phyloP scores from a whole-genome alignment of 2,329 filamentous ascomycete genomes.

The Myotisia sp. region DNA sequence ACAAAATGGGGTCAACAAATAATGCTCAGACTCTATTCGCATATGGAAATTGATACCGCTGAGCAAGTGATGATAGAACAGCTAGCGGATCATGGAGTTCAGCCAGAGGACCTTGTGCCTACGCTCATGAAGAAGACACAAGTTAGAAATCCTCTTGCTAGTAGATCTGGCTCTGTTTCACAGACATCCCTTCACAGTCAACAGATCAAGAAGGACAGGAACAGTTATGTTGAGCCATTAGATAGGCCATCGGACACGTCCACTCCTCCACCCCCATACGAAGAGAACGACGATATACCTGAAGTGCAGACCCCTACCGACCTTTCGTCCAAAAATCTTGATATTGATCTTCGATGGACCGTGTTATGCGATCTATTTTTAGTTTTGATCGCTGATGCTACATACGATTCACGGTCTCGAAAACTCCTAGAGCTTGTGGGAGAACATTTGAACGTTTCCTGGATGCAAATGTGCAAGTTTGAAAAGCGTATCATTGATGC shows the following conservation, averaged over 20 bases:
- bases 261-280: conserved; percentile 39
- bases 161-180: conserved; percentile 17
- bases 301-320: conserved; percentile 72
- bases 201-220: not conserved
- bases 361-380: conserved; percentile 92
- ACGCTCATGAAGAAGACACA: conserved; percentile 81
- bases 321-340: conserved; percentile 66
- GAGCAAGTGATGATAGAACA: conserved; percentile 99
- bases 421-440: conserved; percentile 72
- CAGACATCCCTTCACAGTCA: not conserved
- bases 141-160: conserved; percentile 81
- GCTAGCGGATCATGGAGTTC: conserved; percentile 77
- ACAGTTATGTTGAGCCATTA: conserved; percentile 24
- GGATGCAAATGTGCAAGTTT: conserved; percentile 89
- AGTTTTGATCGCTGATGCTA: conserved; percentile 86
- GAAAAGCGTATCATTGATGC: conserved; percentile 96
- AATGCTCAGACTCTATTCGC: conserved; percentile 84
- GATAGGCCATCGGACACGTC: conserved; percentile 32
- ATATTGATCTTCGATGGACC: conserved; percentile 94
- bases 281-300: conserved; percentile 54
- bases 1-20: conserved; percentile 98
- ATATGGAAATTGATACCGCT: conserved; percentile 82
- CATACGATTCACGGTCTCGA: conserved; percentile 81
- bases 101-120: conserved; percentile 68
- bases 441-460: conserved; percentile 62